Evolutionary conservation across 495 filamentous ascomycete species (phyloP).

Genomic region (Pseudoneurospora amorphoporcata): DNA sequence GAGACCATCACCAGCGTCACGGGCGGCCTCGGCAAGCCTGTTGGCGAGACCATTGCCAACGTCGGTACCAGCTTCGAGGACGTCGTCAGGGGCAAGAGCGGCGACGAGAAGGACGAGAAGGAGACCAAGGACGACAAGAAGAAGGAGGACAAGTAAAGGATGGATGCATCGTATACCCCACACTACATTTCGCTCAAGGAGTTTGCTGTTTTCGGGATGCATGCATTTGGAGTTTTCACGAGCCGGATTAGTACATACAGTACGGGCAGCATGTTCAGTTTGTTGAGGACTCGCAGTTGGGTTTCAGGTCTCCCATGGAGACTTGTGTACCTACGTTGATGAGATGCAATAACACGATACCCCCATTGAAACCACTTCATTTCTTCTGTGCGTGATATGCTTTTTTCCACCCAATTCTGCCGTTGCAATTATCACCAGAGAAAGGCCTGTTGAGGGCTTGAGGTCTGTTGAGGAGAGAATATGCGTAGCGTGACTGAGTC

Average conservation of each 20-base stretch:
- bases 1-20: constrained; percentile 38
- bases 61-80: constrained; percentile 50
- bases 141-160: not conserved
- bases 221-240: not conserved
- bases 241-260: not conserved
- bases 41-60: constrained; percentile 55
- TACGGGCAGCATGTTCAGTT: not conserved
- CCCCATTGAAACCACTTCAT: not conserved
- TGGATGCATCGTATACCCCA: not conserved
- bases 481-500: not conserved
- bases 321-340: not conserved
- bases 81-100: constrained; percentile 37
- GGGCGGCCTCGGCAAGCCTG: constrained; percentile 51
- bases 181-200: not conserved
- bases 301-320: not conserved
- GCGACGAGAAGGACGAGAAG: constrained; percentile 45
- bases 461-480: not conserved
- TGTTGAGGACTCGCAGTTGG: not conserved
- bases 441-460: not conserved
- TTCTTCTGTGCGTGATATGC: not conserved
- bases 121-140: constrained; percentile 54
- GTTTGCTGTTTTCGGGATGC: not conserved
- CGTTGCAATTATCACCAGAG: not conserved
- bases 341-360: not conserved
- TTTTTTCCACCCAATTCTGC: not conserved